Base-by-base conservation (phyloP, 2,329 filamentous ascomycete genomes). In the Pseudogymnoascus sp. region DNA sequence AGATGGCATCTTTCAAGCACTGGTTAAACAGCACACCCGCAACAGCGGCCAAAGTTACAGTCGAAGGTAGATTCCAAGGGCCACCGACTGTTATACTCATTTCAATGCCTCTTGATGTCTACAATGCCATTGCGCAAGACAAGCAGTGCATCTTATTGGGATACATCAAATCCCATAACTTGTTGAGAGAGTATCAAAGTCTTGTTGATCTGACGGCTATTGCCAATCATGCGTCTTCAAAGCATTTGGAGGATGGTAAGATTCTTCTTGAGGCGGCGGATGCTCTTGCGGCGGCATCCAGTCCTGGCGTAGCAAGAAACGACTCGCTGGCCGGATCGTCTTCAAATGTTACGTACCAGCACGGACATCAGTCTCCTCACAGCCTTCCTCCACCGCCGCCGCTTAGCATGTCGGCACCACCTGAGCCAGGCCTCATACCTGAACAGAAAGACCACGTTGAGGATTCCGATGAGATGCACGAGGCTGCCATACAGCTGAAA, bases 401-500 rank as follows among this genome's bases (percentile, higher is more conserved):
- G 3, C 25, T 39, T 27, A 31, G 35, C 27, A 61, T 62, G 31
- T 48, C 59, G 21, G 27, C 39, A 4, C 31, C 35, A 7, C 36
- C 42, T 15, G 60, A 36, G 13, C 62, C 55, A 42, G 33, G 69
- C 27, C 62, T 29, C 58, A 62, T 68, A 29, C 63, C 72, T 12
- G 73, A 74, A 1, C 71, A 73, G 33, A 80, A 81, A 63, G 73
- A 80, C 29, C 78, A 82, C 35, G 80, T 79, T 4, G 84, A 86
- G 68, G 84, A 87, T 62, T 85, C 84, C n/a, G 84, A 82, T 7
- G 85, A 88, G 73, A 87, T 88, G 83, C 83, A 87, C 67, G 84
- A 87, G 71, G 85, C 85, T 17, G 85, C 85, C 3, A 84, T 87
- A 69, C 84, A 87, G 71, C 77, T 88, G 5, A 87, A 87, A 68